These are phyloP conservation scores for Ophiocordyceps unilateralis DNA, from an alignment of 2,329 filamentous ascomycete species.

Conservation along the genomic window DNA sequence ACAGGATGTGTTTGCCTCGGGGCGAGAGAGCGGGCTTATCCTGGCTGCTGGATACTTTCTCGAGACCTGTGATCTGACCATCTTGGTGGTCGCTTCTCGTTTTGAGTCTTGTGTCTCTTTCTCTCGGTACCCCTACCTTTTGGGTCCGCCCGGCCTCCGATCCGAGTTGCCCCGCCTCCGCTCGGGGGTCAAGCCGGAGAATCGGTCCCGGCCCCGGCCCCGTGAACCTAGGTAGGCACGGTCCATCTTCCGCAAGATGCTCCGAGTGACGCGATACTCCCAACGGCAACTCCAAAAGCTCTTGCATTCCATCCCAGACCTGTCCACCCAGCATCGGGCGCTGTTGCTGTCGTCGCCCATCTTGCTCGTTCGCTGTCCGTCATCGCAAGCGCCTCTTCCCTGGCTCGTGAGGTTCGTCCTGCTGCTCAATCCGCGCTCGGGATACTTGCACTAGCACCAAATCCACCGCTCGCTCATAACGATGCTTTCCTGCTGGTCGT, in stretches of 20 bases:
- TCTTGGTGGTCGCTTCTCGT: too few species aligned
- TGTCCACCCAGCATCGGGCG: constrained; percentile 21
- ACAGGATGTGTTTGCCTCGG: not conserved
- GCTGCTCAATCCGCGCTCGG: constrained; percentile 31
- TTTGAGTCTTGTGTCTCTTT: too few species aligned
- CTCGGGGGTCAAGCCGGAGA: not conserved
- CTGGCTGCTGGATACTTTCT: too few species aligned
- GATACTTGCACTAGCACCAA: constrained; percentile 21
- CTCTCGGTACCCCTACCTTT: too few species aligned
- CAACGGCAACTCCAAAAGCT: too few species aligned
- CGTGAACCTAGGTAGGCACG: not conserved
- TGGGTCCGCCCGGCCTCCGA: not conserved
- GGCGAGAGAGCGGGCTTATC: too few species aligned
- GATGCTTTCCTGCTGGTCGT: constrained; percentile 15
- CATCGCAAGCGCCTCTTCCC: constrained; percentile 17
- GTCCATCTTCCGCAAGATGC: too few species aligned
- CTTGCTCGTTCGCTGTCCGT: constrained; percentile 26
- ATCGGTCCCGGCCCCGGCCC: not conserved
- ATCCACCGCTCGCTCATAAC: constrained; percentile 22
- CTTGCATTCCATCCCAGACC: too few species aligned
- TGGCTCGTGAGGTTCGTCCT: constrained; percentile 19
- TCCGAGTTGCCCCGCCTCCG: not conserved
- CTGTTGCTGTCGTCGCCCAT: constrained; percentile 27
- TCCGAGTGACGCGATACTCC: too few species aligned
- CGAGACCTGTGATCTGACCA: too few species aligned